Evolutionary conservation across 2,329 filamentous ascomycete species (phyloP), one percentile per base, ranked within the genome.

Genomic region (Fonsecaea erecta): DNA sequence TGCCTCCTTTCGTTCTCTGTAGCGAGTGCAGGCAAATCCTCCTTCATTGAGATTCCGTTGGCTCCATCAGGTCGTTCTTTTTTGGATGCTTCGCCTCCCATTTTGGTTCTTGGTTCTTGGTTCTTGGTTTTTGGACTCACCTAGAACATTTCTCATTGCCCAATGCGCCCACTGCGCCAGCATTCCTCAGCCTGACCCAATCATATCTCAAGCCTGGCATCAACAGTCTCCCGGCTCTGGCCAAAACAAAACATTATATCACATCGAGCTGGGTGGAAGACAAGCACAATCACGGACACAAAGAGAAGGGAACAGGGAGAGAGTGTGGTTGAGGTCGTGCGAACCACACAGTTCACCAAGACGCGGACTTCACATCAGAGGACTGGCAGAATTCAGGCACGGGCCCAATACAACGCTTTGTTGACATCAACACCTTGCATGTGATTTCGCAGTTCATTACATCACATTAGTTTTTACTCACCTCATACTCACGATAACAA

Each of bases 11-110:
- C 5, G 43, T 48, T 48, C 21, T 48, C 43, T 48, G 11, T 24
- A 48, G 43, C 43, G 18, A 24, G 43, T 2, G 11, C 43, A 11
- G 14, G 21, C 21, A 48, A 24, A 11, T 48, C 21, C 3, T 12
- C 5, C 3, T 48, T 21, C 52, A 26, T 54, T 43, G 55, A 52
- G 32, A 55, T 16, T 34, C 24, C 14, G 43, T 46, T 60, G 60
- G 60, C 54, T 56, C 57, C 18, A 8, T 65, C 26, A 62, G 57
- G 59, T 69, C 64, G 67, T 67, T 69, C 67, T 68, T 69, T 48
- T 69, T 69, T 69, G 64, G 67, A 67, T 69, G 35, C 57, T 59
- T 59, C 51, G 48, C 26, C 48, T 48, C 46, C 55, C 30, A 32
- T 48, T 59, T 69, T 67, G 43, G 18, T 26, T 12, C 21, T 48